Percentiles rank a stretch among this genome's conserved stretches.
These are phyloP conservation scores for Cercospora beticola DNA, from an alignment of 2,329 filamentous ascomycete species.

Conservation along the genomic window DNA sequence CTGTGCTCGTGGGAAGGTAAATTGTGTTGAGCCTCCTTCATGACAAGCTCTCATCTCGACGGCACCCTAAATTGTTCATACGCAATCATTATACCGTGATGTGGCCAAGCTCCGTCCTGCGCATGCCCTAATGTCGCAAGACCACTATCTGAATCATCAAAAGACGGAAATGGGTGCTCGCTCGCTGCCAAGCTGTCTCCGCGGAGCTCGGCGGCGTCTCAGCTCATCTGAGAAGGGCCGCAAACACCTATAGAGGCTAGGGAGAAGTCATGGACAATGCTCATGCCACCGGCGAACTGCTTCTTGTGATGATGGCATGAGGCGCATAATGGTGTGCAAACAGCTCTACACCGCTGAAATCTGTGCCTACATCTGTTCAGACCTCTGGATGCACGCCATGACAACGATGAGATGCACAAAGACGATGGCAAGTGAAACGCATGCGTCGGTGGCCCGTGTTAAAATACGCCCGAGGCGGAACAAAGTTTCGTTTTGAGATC, in stretches of 20 bases:
- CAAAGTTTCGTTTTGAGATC: not conserved
- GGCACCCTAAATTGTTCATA: not conserved
- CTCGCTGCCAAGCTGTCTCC: not conserved
- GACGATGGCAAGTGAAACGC: conserved; percentile 10
- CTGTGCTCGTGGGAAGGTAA: not conserved
- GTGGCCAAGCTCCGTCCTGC: not conserved
- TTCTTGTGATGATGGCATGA: not conserved
- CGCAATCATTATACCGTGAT: not conserved
- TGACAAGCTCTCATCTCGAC: not conserved
- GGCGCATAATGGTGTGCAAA: not conserved
- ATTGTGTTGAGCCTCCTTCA: not conserved
- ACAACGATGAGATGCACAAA: not conserved
- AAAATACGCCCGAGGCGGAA: not conserved
- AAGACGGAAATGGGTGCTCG: not conserved
- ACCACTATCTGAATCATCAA: not conserved
- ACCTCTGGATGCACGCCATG: not conserved
- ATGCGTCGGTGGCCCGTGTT: conserved; percentile 9
- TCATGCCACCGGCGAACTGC: not conserved
- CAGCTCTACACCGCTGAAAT: not conserved
- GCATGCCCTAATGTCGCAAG: not conserved
- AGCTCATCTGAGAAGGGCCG: not conserved
- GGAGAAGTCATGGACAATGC: not conserved
- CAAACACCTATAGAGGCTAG: not conserved
- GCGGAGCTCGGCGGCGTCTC: not conserved
- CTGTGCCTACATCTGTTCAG: not conserved